phyloP scores from a whole-genome alignment of 805 yeast genomes.

The Tetrapisispora fleetii region DNA sequence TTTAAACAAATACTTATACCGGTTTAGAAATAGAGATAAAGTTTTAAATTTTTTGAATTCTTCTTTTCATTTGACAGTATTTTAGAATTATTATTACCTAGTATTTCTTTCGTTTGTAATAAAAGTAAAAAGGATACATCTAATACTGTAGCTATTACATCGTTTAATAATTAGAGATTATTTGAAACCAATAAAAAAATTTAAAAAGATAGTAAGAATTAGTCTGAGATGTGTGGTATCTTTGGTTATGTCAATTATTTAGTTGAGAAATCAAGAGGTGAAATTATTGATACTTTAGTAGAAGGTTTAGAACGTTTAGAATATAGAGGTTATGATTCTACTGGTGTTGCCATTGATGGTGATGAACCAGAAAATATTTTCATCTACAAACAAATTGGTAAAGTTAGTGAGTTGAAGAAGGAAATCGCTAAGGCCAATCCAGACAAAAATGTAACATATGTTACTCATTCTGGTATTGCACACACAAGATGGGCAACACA shows the following conservation, averaged over 20 bases:
- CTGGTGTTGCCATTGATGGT: constrained; percentile 94
- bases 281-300: constrained; percentile 76
- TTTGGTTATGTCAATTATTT: constrained; percentile 95
- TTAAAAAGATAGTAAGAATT: not conserved
- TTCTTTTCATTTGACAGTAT: too few relatives aligned
- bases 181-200: too few relatives aligned
- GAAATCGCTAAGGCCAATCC: constrained; percentile 45
- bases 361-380: constrained; percentile 61
- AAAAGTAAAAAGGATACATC: too few relatives aligned
- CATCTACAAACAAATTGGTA: constrained; percentile 81
- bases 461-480: constrained; percentile 90
- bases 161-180: too few relatives aligned
- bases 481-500: constrained; percentile 99
- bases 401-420: constrained; percentile 70
- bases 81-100: too few relatives aligned
- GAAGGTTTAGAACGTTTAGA: constrained; percentile 85
- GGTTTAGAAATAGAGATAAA: too few relatives aligned
- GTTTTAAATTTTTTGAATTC: too few relatives aligned
- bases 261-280: constrained; percentile 87
- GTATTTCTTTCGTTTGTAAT: too few relatives aligned
- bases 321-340: constrained; percentile 96
- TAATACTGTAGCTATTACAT: too few relatives aligned
- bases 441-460: constrained; percentile 55
- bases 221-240: constrained; percentile 63
- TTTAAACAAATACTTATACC: too few relatives aligned